phyloP scores from a whole-genome alignment of 1,284 basidiomycete genomes.

The Ustilago esculenta region DNA sequence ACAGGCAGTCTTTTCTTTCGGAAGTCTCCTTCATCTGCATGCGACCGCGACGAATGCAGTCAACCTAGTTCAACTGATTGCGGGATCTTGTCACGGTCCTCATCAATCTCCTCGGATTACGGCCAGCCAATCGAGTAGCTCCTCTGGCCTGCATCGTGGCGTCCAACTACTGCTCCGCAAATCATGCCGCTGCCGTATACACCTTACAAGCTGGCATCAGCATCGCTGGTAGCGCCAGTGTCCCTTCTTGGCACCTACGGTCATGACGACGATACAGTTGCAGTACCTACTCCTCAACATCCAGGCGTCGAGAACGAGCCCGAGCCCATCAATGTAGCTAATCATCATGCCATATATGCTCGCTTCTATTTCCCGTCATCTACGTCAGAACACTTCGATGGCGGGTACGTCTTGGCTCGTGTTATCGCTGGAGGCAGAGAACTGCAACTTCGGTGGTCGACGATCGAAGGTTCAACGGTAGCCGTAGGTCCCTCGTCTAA shows the following conservation, averaged over 20 bases:
- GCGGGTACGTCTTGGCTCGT: slow-evolving; percentile 47
- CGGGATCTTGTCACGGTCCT: not conserved
- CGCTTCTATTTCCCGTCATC: slow-evolving; percentile 39
- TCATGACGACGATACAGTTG: slow-evolving; percentile 29
- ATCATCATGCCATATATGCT: slow-evolving; percentile 41
- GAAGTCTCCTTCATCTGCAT: too few species aligned
- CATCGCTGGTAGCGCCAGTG: slow-evolving; percentile 27
- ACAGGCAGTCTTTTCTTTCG: too few species aligned
- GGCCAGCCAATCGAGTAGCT: too few species aligned
- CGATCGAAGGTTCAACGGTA: slow-evolving; percentile 2
- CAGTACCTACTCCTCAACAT: slow-evolving; percentile 46
- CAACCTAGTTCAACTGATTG: too few species aligned
- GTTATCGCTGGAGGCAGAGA: slow-evolving; percentile 44
- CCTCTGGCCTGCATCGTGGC: not conserved
- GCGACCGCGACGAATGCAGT: too few species aligned
- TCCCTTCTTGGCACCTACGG: slow-evolving; percentile 4
- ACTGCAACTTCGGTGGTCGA: slow-evolving; percentile 51
- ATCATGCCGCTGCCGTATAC: slow-evolving; percentile 47
- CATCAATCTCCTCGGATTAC: not conserved
- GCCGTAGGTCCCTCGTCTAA: slow-evolving; percentile 16
- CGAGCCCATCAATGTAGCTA: slow-evolving; percentile 17
- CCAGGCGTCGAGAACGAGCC: slow-evolving; percentile 29
- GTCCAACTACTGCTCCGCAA: too few species aligned
- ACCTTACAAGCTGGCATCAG: slow-evolving; percentile 44
- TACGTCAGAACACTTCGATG: slow-evolving; percentile 8